These are phyloP conservation scores for Neurospora crassa DNA, from an alignment of 2,329 filamentous ascomycete genomes.

Conservation along the genomic window DNA sequence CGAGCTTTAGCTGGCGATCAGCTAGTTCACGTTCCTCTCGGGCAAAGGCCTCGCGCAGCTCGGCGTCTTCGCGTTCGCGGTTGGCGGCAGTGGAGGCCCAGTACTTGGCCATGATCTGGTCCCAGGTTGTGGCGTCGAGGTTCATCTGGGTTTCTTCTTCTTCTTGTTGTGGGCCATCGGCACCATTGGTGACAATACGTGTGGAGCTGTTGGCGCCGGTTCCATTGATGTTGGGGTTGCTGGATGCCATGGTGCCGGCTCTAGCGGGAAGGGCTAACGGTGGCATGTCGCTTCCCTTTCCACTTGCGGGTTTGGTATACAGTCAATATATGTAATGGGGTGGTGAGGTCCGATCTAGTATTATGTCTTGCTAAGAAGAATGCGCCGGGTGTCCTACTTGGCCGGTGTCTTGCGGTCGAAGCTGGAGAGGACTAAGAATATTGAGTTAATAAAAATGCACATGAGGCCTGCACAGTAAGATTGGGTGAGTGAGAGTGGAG, in stretches of 20 bases:
- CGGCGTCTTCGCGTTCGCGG: slow-evolving; percentile 20
- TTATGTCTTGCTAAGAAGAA: not conserved
- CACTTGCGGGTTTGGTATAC: not conserved
- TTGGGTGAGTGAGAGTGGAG: not conserved
- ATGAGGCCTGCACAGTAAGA: not conserved
- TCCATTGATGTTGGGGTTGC: not conserved
- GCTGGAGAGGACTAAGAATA: not conserved
- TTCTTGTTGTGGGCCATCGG: not conserved
- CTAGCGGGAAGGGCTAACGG: not conserved
- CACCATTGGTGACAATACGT: not conserved
- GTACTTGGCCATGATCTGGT: slow-evolving; percentile 28
- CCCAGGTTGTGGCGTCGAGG: slow-evolving; percentile 23
- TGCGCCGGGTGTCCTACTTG: not conserved
- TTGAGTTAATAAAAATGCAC: not conserved
- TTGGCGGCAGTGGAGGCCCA: slow-evolving; percentile 12
- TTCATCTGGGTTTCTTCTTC: not conserved
- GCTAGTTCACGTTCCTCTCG: slow-evolving; percentile 14
- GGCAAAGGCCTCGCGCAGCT: slow-evolving; percentile 23
- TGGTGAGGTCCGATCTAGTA: not conserved
- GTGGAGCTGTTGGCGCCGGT: not conserved
- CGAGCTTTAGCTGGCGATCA: not conserved
- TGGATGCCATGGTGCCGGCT: not conserved
- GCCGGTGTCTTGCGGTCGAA: not conserved
- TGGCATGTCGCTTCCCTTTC: not conserved
- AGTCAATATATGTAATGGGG: not conserved